These are phyloP conservation scores for Oenanthe javanica DNA, from an alignment of 140 eudicot species.

Conservation along the genomic window DNA sequence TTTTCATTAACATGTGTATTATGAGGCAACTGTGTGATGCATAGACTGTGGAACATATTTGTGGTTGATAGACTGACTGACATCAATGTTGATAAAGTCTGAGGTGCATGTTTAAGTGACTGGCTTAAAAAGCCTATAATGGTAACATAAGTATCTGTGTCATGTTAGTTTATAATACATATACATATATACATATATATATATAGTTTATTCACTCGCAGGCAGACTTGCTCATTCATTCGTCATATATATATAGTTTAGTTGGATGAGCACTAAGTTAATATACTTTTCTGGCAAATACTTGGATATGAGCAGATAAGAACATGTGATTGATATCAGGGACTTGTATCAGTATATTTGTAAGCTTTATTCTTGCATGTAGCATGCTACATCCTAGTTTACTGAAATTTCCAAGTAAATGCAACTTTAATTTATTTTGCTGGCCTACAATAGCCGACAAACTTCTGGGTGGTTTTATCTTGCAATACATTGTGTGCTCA, in stretches of 20 bases:
- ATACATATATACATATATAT: no score
- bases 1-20: neutral
- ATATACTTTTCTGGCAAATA: neutral
- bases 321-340: neutral
- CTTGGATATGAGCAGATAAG: neutral
- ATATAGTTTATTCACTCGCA: neutral
- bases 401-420: neutral
- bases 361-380: neutral
- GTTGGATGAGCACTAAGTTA: neutral
- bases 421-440: neutral
- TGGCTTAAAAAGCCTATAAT: neutral
- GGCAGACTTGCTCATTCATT: no score
- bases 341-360: neutral
- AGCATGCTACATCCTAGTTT: neutral
- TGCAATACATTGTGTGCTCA: neutral
- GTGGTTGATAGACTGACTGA: neutral
- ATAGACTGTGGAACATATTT: neutral
- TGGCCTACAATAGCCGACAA: neutral
- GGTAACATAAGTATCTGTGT: neutral
- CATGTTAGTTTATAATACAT: neutral
- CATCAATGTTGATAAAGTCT: neutral
- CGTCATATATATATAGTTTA: neutral
- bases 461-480: neutral
- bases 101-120: neutral
- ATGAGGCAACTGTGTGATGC: neutral